These are phyloP conservation scores for Fusarium sp. DNA, from an alignment of 2,329 filamentous ascomycete genomes.

Conservation along the genomic window DNA sequence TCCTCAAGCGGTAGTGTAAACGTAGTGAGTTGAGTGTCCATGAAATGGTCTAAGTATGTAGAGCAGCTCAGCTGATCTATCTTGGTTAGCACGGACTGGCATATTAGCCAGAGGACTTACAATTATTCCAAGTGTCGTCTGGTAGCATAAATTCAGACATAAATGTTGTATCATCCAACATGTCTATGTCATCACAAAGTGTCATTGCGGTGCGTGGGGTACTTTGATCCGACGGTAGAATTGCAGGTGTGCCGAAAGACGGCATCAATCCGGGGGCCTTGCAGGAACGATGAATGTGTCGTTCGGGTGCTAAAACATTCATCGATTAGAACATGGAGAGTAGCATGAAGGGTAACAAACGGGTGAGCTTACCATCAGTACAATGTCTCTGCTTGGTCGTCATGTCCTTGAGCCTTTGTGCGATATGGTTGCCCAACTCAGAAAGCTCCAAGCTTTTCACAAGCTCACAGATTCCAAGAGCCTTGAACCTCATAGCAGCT, in stretches of 20 bases:
- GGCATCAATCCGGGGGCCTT: background rate
- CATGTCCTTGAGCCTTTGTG: conserved; percentile 2
- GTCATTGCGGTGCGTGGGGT: background rate
- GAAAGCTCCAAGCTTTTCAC: background rate
- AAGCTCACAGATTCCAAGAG: background rate
- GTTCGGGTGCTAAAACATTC: background rate
- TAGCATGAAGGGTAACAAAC: too few relatives aligned
- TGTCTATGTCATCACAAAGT: background rate
- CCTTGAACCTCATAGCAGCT: background rate
- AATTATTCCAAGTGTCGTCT: background rate
- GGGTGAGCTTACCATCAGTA: background rate
- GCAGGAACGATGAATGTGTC: background rate
- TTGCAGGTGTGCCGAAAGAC: background rate
- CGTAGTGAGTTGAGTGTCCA: background rate
- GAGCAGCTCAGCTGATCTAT: background rate
- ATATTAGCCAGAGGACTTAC: background rate
- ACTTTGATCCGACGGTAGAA: background rate
- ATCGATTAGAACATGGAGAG: too few relatives aligned
- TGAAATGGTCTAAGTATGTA: background rate
- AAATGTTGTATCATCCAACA: background rate
- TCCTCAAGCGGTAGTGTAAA: background rate
- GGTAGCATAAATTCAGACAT: background rate
- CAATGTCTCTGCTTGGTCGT: background rate
- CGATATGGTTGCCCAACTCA: background rate
- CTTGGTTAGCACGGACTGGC: background rate